Base-by-base conservation (phyloP, 768 basidiomycete genomes). In the Pleurotus tuoliensis region DNA sequence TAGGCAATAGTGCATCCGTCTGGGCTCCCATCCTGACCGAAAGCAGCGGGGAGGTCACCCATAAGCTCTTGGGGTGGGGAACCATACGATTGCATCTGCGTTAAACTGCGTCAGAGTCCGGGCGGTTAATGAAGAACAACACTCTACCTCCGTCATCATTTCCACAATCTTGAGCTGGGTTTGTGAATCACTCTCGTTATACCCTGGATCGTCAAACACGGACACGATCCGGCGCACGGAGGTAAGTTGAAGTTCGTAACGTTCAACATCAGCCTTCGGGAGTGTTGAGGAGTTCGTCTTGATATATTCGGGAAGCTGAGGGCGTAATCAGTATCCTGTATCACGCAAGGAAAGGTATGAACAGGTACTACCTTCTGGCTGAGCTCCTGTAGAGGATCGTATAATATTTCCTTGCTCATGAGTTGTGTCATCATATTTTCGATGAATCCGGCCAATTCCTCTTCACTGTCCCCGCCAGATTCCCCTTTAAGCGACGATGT, bases 301-400 rank as follows among this genome's bases (percentile, higher is more conserved):
- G 47, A 95, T 80, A 71, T 92, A 96, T 9, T 65, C 71, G 1
- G 93, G 93, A 76, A 92, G 92, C 91, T 93, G 30, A 34, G 30
- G 30, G 30, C 30, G 30, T 11, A 34, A 34, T 34, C 11, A 34
- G 30, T 11, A 34, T 34, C 30, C 30, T 34, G 30, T 4, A 34
- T 34, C 30, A 11, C 30, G 30, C 30, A 34, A 34, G 30, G 30
- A 34, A 34, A 9, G 30, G 30, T 9, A 9, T 3, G 30, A 34
- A 34, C 30, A 34, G 30, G 11, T 34, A 34, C 1, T 34, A 88
- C 90, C 67, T 87, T 87, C 13, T 86, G 82, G 13, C 77, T 71
- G 18, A 96, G 70, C 65, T 96, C 93, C 62, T 89, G 90, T 56
- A 95, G 66, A 0, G 94, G 93, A 45, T 93, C 91, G 61, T 94